These are phyloP conservation scores for Bruguiera sexangula DNA, from an alignment of 345 rosid genomes.

Conservation along the genomic window DNA sequence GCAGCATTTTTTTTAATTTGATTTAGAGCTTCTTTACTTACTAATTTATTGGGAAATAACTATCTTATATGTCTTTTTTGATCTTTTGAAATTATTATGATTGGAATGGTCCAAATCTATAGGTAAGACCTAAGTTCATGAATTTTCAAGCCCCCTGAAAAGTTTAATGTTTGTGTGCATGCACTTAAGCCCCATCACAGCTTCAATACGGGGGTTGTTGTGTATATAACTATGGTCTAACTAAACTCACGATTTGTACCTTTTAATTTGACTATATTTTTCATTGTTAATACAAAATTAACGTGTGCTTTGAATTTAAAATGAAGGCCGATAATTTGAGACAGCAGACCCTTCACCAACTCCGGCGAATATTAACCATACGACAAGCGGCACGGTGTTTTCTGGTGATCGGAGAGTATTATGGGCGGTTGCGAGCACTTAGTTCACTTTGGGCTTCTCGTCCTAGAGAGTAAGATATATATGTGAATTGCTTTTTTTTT, in stretches of 20 bases:
- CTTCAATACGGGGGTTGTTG: conserved; percentile 2
- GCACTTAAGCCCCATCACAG: conserved; percentile 19
- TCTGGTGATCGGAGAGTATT: conserved; percentile 82
- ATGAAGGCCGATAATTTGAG: conserved; percentile 88
- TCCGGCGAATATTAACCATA: conserved; percentile 68
- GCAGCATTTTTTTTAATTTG: not conserved
- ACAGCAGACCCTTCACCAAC: conserved; percentile 88
- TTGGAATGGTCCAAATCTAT: conserved; percentile 32
- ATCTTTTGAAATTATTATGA: conserved; percentile 19
- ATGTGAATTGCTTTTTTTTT: not conserved
- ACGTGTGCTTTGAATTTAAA: not conserved
- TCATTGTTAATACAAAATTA: not conserved
- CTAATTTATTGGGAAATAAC: not conserved
- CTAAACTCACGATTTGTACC: too few relatives aligned
- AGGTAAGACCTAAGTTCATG: conserved; percentile 23
- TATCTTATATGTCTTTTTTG: too few relatives aligned
- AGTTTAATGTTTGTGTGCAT: conserved; percentile 16
- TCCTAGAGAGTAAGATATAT: conserved; percentile 70
- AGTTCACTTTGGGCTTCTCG: conserved; percentile 90
- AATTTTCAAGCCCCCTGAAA: conserved; percentile 28
- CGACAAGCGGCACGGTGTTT: conserved; percentile 89
- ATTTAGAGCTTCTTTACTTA: not conserved
- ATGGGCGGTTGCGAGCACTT: conserved; percentile 79
- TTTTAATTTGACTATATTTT: not conserved
- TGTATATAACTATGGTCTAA: not conserved